These are phyloP conservation scores for Monosporozyma unispora DNA, from an alignment of 805 yeast genomes.

Conservation along the genomic window DNA sequence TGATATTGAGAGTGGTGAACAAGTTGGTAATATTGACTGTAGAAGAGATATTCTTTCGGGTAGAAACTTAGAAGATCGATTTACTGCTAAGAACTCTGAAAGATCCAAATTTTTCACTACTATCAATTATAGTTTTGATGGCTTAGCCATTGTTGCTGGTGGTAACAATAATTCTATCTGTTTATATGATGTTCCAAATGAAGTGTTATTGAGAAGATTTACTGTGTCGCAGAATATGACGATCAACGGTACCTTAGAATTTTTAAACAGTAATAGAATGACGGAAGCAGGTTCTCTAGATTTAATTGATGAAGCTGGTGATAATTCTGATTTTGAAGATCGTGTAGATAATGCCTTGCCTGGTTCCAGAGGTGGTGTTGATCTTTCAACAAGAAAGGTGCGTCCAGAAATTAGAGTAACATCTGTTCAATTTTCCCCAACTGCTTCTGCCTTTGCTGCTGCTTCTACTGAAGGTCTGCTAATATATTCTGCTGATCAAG, in stretches of 20 bases:
- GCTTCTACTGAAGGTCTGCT: conserved; percentile 91
- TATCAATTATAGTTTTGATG: conserved; percentile 81
- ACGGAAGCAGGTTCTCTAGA: conserved; percentile 85
- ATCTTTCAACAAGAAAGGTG: conserved; percentile 62
- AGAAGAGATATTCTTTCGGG: conserved; percentile 82
- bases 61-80: conserved; percentile 72
- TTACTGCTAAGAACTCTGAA: conserved; percentile 68
- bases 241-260: conserved; percentile 75
- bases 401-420: conserved; percentile 82
- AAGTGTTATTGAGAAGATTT: conserved; percentile 74
- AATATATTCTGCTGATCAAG: conserved; percentile 69
- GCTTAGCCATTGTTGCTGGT: conserved; percentile 78
- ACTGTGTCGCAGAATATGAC: conserved; percentile 84
- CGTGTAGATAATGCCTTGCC: conserved; percentile 70
- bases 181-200: conserved; percentile 81
- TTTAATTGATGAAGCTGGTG: conserved; percentile 76
- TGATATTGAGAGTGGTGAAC: conserved; percentile 75
- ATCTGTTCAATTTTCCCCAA: conserved; percentile 75
- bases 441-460: conserved; percentile 84
- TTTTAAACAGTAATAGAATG: conserved; percentile 70
- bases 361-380: conserved; percentile 76
- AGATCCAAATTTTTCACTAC: conserved; percentile 79
- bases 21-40: conserved; percentile 76
- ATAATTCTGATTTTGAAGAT: conserved; percentile 76
- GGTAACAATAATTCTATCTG: conserved; percentile 90